These are phyloP conservation scores for Trichomonas tenax DNA, from an alignment of 208 protist genomes.

Conservation along the genomic window DNA sequence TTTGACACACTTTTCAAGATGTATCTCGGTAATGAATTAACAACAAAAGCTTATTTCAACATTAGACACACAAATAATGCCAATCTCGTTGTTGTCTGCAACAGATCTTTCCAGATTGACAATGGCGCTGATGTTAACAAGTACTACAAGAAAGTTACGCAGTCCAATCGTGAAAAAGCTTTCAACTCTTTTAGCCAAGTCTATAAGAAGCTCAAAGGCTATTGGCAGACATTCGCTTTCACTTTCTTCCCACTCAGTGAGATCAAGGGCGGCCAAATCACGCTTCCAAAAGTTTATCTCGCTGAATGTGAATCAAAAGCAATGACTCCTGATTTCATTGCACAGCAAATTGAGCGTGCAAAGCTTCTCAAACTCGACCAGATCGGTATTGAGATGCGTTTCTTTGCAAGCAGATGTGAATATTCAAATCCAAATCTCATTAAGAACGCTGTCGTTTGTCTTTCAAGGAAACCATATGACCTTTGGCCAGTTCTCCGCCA, in stretches of 20 bases:
- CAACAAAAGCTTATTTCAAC: not conserved
- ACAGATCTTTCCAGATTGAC: not conserved
- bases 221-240: not conserved
- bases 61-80: not conserved
- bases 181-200: not conserved
- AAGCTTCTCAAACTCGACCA: not conserved
- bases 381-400: not conserved
- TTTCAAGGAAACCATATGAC: not conserved
- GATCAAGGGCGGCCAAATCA: not conserved
- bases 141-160: not conserved
- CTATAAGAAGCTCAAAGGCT: not conserved
- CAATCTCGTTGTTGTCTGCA: not conserved
- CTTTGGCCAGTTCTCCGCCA: not conserved
- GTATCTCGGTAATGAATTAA: not conserved
- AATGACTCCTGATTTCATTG: not conserved
- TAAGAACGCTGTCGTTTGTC: not conserved
- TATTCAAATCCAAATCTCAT: not conserved
- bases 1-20: not conserved
- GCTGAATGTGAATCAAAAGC: not conserved
- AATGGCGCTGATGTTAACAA: not conserved
- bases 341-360: not conserved
- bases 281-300: not conserved
- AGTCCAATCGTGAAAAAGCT: not conserved
- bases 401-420: not conserved
- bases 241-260: not conserved